Conservation (phyloP, 306 rosid species). For the Castanospermum australe region DNA sequence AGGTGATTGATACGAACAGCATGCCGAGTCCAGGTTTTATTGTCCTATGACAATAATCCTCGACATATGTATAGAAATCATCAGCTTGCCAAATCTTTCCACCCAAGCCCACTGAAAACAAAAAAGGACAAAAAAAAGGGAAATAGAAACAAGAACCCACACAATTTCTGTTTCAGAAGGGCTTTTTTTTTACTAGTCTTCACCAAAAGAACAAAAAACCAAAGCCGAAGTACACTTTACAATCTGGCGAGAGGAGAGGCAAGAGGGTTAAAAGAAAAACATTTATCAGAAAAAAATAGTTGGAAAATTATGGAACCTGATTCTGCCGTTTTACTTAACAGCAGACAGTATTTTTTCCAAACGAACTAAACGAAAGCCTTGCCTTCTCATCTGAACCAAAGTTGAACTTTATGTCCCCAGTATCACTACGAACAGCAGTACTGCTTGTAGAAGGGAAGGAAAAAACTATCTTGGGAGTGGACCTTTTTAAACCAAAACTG, state of each 20-base stretch:
- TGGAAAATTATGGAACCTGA: not conserved
- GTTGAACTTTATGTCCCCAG: slow-evolving; percentile 56
- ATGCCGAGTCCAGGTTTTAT: not conserved
- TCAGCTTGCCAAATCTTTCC: not conserved
- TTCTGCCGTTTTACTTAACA: slow-evolving; percentile 28
- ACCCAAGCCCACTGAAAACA: not conserved
- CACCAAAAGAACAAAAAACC: not conserved
- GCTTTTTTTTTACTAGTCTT: not conserved
- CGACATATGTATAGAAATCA: not conserved
- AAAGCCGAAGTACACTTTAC: not conserved
- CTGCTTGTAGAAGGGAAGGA: slow-evolving; percentile 77
- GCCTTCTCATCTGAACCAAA: slow-evolving; percentile 61
- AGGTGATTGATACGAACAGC: not conserved
- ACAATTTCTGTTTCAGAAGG: not conserved
- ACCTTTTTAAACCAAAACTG: slow-evolving; percentile 57
- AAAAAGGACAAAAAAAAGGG: not conserved
- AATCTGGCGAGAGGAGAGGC: not conserved
- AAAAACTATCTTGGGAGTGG: slow-evolving; percentile 50
- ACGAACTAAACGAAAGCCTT: slow-evolving; percentile 53
- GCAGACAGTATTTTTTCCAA: slow-evolving; percentile 57
- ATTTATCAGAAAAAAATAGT: not conserved
- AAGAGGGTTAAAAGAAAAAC: not conserved
- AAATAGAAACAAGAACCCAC: not conserved
- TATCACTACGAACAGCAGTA: slow-evolving; percentile 31
- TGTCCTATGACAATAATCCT: not conserved